Conservation (phyloP, 352 stramenopile genomes). For the Blastocystis sp. region DNA sequence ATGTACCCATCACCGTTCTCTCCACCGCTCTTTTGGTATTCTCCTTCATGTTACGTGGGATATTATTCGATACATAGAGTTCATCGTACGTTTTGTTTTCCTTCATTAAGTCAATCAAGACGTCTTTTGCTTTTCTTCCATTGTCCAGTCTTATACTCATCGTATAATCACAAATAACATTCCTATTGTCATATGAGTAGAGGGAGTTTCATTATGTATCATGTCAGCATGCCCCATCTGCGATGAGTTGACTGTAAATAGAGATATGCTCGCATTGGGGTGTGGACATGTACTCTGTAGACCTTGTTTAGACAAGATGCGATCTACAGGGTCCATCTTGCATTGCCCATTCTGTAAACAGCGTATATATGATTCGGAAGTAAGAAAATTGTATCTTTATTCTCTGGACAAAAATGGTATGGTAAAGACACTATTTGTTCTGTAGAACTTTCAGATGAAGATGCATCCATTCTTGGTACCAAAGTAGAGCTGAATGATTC, state of each 20-base stretch:
- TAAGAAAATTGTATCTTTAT: slow-evolving; percentile 17
- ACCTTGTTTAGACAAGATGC: neutral
- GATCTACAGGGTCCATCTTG: neutral
- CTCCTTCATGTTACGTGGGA: neutral
- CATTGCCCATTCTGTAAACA: slow-evolving; percentile 38
- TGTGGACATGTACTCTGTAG: slow-evolving; percentile 36
- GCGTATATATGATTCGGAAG: neutral
- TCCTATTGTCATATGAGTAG: neutral
- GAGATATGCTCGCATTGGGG: neutral
- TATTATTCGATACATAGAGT: neutral
- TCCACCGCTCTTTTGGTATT: neutral
- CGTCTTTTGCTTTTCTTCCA: slow-evolving; percentile 7
- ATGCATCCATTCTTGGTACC: neutral
- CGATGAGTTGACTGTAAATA: neutral
- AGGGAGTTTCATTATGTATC: neutral
- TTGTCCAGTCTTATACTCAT: neutral
- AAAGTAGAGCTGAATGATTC: neutral
- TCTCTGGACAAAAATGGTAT: neutral
- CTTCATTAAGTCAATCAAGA: neutral
- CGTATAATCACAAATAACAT: neutral
- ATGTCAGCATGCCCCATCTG: slow-evolving; percentile 45
- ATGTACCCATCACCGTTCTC: neutral
- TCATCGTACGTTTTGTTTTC: slow-evolving; percentile 18
- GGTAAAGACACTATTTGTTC: neutral
- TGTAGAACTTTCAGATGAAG: neutral